Base-by-base conservation (phyloP, 495 filamentous ascomycete genomes). In the Astrothelium macrocarpum region DNA sequence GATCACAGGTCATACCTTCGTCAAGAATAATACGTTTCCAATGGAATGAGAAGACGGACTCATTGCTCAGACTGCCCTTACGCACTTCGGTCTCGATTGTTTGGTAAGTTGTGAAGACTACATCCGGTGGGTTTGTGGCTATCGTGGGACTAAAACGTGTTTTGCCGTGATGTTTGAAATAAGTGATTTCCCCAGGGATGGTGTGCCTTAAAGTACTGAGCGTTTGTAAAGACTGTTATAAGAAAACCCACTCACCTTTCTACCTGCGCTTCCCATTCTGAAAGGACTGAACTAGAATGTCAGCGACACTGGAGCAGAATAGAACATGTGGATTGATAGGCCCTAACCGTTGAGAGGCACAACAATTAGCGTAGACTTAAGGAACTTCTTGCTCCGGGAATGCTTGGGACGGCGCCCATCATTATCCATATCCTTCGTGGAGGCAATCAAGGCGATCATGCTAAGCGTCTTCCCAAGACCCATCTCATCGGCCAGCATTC, bases 1-100 rank as follows among this genome's bases (percentile, higher is more conserved):
- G 36, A 16, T 42, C 10, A 43, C 18, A 11, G 14, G 36, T 46
- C 68, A 1, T 64, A 78, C 79, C 79, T 77, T 81, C 79, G 63
- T 81, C 79, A 18, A 81, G 61, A 7, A 81, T 69, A 18, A 81
- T 65, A 7, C 79, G 65, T 14, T 61, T 68, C 79, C 77, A 80
- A 1, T 39, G 65, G 9, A 63, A 61, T 1, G 68, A 70, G 63
- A 77, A 77, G 1, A 75, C 49, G 1, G 67, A 69, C 9, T 32
- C 62, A 31, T 53, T 18, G 0, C 62, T 14, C 3, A 43, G 36
- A 18, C 49, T 66, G 23, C 61, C 62, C 18, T 32, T 64, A 36
- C 61, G 70, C 73, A 71, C 74, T 25, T 78, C 75, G 9, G 66
- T 62, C 10, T 73, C 70, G 7, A 78, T 66, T 0, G 75, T 74